Percentiles rank a stretch among this genome's conserved stretches.
These are phyloP conservation scores for Aspergillus glaucus DNA, from an alignment of 2,329 filamentous ascomycete genomes.

Conservation along the genomic window DNA sequence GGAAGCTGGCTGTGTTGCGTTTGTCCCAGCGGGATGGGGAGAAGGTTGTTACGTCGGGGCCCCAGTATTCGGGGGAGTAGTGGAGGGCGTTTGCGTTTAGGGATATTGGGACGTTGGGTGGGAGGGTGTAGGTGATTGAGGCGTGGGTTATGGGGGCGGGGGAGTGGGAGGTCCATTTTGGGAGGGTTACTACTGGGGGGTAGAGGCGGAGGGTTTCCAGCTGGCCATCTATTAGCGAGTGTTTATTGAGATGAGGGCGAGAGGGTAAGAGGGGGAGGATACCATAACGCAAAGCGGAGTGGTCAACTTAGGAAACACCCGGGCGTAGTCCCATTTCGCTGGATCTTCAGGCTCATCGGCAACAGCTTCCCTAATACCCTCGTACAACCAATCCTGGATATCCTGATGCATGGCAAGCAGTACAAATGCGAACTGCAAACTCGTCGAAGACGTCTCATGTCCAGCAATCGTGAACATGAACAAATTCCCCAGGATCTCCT, in stretches of 20 bases:
- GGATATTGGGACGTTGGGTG: slow-evolving; percentile 9
- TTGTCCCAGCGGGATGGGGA: slow-evolving; percentile 17
- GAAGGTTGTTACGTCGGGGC: slow-evolving; percentile 8
- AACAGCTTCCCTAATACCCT: slow-evolving; percentile 32
- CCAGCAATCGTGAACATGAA: slow-evolving; percentile 47
- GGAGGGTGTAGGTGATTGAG: slow-evolving; percentile 9
- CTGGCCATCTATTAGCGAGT: slow-evolving; percentile 20
- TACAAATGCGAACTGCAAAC: slow-evolving; percentile 37
- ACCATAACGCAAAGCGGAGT: slow-evolving; percentile 19
- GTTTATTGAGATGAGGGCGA: neutral
- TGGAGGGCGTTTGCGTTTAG: slow-evolving; percentile 14
- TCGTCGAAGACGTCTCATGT: slow-evolving; percentile 47
- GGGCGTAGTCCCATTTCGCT: slow-evolving; percentile 28
- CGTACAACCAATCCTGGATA: slow-evolving; percentile 42
- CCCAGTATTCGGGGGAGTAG: slow-evolving; percentile 18
- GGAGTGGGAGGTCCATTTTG: slow-evolving; percentile 21
- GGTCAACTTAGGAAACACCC: slow-evolving; percentile 35
- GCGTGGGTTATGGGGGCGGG: slow-evolving; percentile 8
- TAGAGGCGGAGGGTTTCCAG: slow-evolving; percentile 41
- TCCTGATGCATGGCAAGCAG: slow-evolving; percentile 42
- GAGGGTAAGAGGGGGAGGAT: slow-evolving; percentile 1
- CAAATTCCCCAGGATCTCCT: slow-evolving; percentile 46
- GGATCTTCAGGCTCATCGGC: slow-evolving; percentile 12
- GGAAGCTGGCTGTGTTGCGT: slow-evolving; percentile 13
- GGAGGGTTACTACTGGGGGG: slow-evolving; percentile 23